Evolutionary conservation across 495 filamentous ascomycete species (phyloP).

Genomic region (Penicillium egyptiacum): DNA sequence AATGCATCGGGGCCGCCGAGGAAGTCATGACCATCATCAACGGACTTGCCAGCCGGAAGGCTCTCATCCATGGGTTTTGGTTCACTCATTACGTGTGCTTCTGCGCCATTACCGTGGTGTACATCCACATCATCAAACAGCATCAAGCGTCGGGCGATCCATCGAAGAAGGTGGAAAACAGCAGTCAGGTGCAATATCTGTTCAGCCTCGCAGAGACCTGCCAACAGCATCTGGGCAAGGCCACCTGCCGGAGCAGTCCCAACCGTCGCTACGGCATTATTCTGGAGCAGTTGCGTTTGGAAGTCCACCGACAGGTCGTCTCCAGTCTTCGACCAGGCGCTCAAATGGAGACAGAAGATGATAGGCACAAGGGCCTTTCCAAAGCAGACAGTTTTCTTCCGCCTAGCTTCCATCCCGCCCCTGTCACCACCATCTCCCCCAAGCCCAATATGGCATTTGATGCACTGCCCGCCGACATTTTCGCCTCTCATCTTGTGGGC

Average conservation of each 20-base stretch:
- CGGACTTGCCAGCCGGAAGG: not conserved
- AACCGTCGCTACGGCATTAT: conserved; percentile 2
- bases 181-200: conserved; percentile 2
- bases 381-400: conserved; percentile 2
- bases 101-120: not conserved
- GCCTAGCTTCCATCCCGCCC: not conserved
- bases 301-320: conserved; percentile 1
- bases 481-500: not conserved
- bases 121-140: conserved; percentile 2
- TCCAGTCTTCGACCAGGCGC: not conserved
- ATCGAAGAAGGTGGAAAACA: conserved; percentile 2
- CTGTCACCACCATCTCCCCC: not conserved
- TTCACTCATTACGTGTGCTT: conserved; percentile 5
- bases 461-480: not conserved
- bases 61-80: conserved; percentile 3
- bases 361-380: not conserved
- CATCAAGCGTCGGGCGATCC: conserved; percentile 2
- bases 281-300: conserved; percentile 1
- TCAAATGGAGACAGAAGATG: not conserved
- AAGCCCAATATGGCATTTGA: not conserved
- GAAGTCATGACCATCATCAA: conserved; percentile 1
- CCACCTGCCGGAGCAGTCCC: not conserved
- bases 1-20: not conserved
- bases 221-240: not conserved
- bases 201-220: conserved; percentile 5